Percentiles rank a stretch among this genome's conserved stretches.
Evolutionary conservation across 768 basidiomycete genomes (phyloP).

Genomic region (Mrakia frigida): DNA sequence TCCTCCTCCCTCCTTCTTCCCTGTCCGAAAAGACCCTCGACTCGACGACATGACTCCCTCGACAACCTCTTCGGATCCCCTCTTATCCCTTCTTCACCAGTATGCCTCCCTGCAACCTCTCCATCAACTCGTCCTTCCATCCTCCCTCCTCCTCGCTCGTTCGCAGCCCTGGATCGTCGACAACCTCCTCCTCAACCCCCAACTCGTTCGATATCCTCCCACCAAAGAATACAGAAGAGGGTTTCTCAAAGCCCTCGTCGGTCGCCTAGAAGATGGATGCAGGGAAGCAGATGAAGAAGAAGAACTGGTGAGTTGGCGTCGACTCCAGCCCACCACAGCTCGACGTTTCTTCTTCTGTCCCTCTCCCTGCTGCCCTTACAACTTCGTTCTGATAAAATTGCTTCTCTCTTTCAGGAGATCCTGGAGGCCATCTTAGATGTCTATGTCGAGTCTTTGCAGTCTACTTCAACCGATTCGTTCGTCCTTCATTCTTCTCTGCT

Average conservation of each 20-base stretch:
- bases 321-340: background rate
- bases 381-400: too few relatives aligned
- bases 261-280: constrained; percentile 11
- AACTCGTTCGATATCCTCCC: constrained; percentile 8
- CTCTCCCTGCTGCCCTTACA: background rate
- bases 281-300: constrained; percentile 13
- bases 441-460: constrained; percentile 15
- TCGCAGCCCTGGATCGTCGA: constrained; percentile 15
- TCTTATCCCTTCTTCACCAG: constrained; percentile 11
- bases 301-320: constrained; percentile 18
- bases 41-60: background rate
- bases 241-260: constrained; percentile 24
- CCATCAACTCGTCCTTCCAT: constrained; percentile 3
- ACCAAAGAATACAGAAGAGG: constrained; percentile 7
- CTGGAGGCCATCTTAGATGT: constrained; percentile 23
- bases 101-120: constrained; percentile 23
- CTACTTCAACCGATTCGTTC: background rate
- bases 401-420: constrained; percentile 9
- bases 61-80: background rate
- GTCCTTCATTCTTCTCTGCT: background rate
- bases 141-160: constrained; percentile 20
- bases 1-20: background rate
- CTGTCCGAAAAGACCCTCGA: background rate
- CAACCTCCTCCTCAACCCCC: constrained; percentile 2
- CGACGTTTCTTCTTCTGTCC: background rate